Conservation (phyloP, 352 stramenopile species). For the Globisporangium mamillatum region DNA sequence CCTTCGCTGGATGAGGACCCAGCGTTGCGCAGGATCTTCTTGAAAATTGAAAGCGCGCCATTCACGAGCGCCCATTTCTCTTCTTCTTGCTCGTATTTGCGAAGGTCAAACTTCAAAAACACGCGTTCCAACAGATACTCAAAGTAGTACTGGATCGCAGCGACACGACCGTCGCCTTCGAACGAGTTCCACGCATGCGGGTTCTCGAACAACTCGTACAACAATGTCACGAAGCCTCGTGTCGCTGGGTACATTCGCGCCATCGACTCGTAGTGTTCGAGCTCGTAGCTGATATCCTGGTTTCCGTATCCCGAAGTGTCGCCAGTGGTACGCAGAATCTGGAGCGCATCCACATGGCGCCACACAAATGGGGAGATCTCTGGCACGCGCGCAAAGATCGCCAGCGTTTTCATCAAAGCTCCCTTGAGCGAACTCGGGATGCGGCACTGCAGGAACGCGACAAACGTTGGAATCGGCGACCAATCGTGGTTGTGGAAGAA, state of each 20-base stretch:
- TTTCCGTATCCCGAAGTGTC: conserved; percentile 61
- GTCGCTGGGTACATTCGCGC: conserved; percentile 78
- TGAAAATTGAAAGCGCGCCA: conserved; percentile 69
- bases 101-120: conserved; percentile 82
- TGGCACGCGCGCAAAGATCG: conserved; percentile 68
- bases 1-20: conserved; percentile 43
- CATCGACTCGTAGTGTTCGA: conserved; percentile 83
- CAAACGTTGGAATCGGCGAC: conserved; percentile 79
- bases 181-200: conserved; percentile 72
- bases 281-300: conserved; percentile 80
- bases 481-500: conserved; percentile 88
- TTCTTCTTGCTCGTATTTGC: conserved; percentile 80
- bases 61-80: conserved; percentile 84
- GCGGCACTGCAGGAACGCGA: conserved; percentile 77
- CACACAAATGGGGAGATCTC: conserved; percentile 83
- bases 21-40: conserved; percentile 63
- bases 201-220: conserved; percentile 78
- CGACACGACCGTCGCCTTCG: conserved; percentile 66
- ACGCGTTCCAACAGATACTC: conserved; percentile 80
- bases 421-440: conserved; percentile 84
- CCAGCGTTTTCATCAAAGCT: conserved; percentile 82
- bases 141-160: conserved; percentile 84
- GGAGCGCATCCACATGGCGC: conserved; percentile 79
- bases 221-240: conserved; percentile 65
- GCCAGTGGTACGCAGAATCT: conserved; percentile 76